Evolutionary conservation across 73 alveolate genomes (phyloP).

Genomic region (Stentor coeruleus): DNA sequence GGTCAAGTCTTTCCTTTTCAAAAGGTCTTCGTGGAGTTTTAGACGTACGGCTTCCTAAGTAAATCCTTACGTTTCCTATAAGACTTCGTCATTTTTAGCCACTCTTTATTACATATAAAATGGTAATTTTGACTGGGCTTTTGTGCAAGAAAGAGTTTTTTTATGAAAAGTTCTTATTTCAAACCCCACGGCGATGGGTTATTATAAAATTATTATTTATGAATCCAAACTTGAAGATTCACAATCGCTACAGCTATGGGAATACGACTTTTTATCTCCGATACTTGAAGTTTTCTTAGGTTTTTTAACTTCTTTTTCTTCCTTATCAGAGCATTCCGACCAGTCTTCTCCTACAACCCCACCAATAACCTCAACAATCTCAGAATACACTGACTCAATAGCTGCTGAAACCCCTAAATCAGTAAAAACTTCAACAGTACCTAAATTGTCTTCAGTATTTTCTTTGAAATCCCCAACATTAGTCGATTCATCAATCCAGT

Average conservation of each 20-base stretch:
- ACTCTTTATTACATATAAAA: slow-evolving; percentile 10
- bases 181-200: too few relatives aligned
- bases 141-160: too few relatives aligned
- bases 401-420: neutral
- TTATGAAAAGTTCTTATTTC: too few relatives aligned
- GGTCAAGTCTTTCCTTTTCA: slow-evolving; percentile 91
- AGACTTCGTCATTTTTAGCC: slow-evolving; percentile 23
- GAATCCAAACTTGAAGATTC: too few relatives aligned
- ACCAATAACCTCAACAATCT: neutral
- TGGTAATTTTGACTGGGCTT: too few relatives aligned
- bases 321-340: neutral
- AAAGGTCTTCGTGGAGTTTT: slow-evolving; percentile 87
- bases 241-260: too few relatives aligned
- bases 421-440: neutral
- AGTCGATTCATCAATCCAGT: slow-evolving; percentile 84
- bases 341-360: neutral
- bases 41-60: slow-evolving; percentile 70
- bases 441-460: neutral
- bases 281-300: too few relatives aligned
- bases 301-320: too few relatives aligned
- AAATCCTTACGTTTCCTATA: slow-evolving; percentile 63
- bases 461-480: neutral
- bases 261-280: too few relatives aligned
- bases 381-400: neutral
- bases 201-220: too few relatives aligned